phyloP scores from a whole-genome alignment of 2,329 filamentous ascomycete species.

The Fusarium anguioides region DNA sequence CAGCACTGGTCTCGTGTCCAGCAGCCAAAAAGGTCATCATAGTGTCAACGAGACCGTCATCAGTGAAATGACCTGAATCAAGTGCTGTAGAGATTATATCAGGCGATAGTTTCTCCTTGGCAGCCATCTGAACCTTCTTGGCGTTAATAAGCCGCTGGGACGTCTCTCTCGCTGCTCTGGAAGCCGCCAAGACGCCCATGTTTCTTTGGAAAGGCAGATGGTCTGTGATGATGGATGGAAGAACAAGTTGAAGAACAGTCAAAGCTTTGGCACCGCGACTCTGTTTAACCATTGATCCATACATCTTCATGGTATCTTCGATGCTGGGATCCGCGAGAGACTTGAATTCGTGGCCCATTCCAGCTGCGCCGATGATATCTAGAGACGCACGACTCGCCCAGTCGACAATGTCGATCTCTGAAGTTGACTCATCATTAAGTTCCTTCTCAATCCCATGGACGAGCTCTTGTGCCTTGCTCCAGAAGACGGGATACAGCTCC shows the following conservation, averaged over 20 bases:
- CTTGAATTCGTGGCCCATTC: conserved; percentile 50
- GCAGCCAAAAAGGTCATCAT: conserved; percentile 34
- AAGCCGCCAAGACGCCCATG: conserved; percentile 27
- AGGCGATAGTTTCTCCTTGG: conserved; percentile 44
- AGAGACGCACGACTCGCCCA: conserved; percentile 42
- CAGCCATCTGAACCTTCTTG: conserved; percentile 38
- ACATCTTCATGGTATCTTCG: conserved; percentile 46
- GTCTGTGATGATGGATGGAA: conserved; percentile 28
- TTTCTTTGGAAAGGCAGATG: conserved; percentile 30
- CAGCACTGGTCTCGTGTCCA: conserved; percentile 59
- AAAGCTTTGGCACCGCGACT: conserved; percentile 38
- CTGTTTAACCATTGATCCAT: conserved; percentile 42
- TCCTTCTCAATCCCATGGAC: conserved; percentile 7
- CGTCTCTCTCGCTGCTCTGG: conserved; percentile 28
- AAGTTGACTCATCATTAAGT: neutral
- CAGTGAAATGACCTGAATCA: conserved; percentile 42
- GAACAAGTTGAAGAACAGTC: conserved; percentile 23
- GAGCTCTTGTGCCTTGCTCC: conserved; percentile 28
- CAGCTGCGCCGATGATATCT: conserved; percentile 52
- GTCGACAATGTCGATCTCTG: conserved; percentile 19
- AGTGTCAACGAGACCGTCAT: conserved; percentile 21
- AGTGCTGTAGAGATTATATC: conserved; percentile 55
- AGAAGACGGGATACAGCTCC: conserved; percentile 29
- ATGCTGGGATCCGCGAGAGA: conserved; percentile 48
- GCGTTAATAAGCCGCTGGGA: conserved; percentile 50